Percentiles rank a stretch among this genome's conserved stretches.
phyloP scores from a whole-genome alignment of 495 filamentous ascomycete species.

The Podospora tetraspora region DNA sequence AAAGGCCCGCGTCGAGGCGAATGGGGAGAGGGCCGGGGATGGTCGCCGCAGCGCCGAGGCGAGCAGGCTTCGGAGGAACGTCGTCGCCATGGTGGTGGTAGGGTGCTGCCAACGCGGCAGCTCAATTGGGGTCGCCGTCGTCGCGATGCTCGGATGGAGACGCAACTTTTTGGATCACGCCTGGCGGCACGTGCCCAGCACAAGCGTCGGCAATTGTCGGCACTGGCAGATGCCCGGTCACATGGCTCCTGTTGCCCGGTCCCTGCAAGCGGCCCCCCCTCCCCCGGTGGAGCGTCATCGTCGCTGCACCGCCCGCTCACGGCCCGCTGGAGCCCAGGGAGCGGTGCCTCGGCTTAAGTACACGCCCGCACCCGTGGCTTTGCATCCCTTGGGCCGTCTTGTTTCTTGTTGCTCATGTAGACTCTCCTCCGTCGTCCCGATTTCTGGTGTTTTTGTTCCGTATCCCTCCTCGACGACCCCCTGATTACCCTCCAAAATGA shows the following conservation, averaged over 20 bases:
- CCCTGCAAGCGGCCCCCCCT: background rate
- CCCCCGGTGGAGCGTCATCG: background rate
- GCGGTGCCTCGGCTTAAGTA: constrained; percentile 7
- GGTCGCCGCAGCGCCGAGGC: constrained; percentile 26
- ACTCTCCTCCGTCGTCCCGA: background rate
- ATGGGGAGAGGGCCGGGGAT: background rate
- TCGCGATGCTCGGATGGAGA: background rate
- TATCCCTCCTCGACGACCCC: background rate
- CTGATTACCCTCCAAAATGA: constrained; percentile 46
- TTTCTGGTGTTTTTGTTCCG: background rate
- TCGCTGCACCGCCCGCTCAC: constrained; percentile 3
- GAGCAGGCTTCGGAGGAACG: constrained; percentile 27
- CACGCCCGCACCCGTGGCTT: background rate
- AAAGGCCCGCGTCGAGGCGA: constrained; percentile 35
- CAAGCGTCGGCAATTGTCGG: constrained; percentile 21
- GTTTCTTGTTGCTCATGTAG: constrained; percentile 8
- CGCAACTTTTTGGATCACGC: constrained; percentile 24
- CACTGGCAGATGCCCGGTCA: constrained; percentile 6
- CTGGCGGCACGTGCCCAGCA: constrained; percentile 18
- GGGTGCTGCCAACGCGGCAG: constrained; percentile 11
- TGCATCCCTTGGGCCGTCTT: constrained; percentile 13
- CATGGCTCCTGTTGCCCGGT: constrained; percentile 10
- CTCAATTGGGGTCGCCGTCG: constrained; percentile 6
- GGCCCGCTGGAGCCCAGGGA: background rate
- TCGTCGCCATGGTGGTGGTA: constrained; percentile 24